Evolutionary conservation across 1,139 yeast species (phyloP), one percentile per base, ranked within the genome.

Genomic region (Yamadazyma kanchanaburiensis): DNA sequence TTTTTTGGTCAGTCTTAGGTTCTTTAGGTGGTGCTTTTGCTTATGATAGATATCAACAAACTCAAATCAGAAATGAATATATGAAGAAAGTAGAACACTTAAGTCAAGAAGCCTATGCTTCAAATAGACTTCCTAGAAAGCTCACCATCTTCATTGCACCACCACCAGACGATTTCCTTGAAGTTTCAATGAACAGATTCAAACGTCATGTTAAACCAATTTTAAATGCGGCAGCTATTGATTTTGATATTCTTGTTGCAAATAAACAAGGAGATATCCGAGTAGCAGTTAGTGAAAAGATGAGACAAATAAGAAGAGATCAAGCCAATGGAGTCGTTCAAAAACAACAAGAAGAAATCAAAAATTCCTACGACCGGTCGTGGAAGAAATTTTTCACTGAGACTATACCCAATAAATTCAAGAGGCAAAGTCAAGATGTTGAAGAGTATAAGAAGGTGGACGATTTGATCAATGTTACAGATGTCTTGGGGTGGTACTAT

Each of bases 231-330:
- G 84, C 88, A 6, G 95, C 96, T 2, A 60, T 91, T 15, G 98
- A 94, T 56, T 88, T 74, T 51, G 94, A 86, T 37, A 60, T 91
- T 12, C 67, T 73, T 45, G 74, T 84, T 6, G 80, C 77, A 39
- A 87, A 77, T 38, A 76, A 88, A 48, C 97, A 91, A 55, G 98
- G 98, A 18, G 89, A 85, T 42, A 87, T 91, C 31, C 72, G 98
- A 43, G 61, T 74, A 21, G 62, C 68, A 25, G 95, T 94, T 15
- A 95, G 97, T 7, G 85, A 85, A 48, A 80, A 80, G 38, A 79
- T 94, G 32, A 70, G 98, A 49, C 70, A 75, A 33, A 50, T 81
- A 42, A 74, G 97, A 44, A 62, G 72, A 34, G 27, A 26, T 3
- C 22, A 10, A 3, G 25, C 13, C 3, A 4, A 10, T 4, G 39